Conservation (phyloP, 2,329 filamentous ascomycete genomes). For the Didymella segeticola region DNA sequence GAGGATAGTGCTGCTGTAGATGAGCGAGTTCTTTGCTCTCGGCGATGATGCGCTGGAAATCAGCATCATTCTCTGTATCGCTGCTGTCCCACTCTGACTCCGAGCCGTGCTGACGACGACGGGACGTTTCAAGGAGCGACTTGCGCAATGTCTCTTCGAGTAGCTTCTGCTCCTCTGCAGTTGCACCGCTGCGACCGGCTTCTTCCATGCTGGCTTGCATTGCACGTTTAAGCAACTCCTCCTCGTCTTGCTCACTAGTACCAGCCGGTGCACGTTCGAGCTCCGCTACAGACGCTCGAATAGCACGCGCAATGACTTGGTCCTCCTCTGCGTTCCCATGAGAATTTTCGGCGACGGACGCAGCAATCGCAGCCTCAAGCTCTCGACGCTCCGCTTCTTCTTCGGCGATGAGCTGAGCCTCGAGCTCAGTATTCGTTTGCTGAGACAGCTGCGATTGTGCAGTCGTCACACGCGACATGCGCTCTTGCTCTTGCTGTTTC, state of each 20-base stretch:
- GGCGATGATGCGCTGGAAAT: constrained; percentile 45
- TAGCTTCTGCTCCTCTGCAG: constrained; percentile 47
- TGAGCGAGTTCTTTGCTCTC: constrained; percentile 42
- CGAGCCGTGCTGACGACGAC: constrained; percentile 21
- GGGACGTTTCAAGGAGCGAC: constrained; percentile 53
- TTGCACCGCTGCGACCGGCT: constrained; percentile 43
- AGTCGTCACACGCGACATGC: constrained; percentile 30
- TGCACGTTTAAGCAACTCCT: constrained; percentile 57
- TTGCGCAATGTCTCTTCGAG: constrained; percentile 55
- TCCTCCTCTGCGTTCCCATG: constrained; percentile 74
- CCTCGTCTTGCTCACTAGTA: constrained; percentile 50
- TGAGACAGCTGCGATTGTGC: constrained; percentile 21
- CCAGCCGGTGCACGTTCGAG: constrained; percentile 50
- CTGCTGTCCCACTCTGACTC: constrained; percentile 39
- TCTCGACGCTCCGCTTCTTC: constrained; percentile 61
- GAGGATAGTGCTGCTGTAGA: constrained; percentile 30
- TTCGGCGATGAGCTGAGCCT: constrained; percentile 31
- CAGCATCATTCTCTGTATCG: constrained; percentile 46
- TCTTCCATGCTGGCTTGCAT: constrained; percentile 59
- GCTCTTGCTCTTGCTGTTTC: constrained; percentile 30
- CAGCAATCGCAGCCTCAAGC: constrained; percentile 74
- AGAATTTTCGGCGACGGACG: constrained; percentile 70
- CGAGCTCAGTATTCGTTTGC: constrained; percentile 20
- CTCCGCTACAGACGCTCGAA: constrained; percentile 73
- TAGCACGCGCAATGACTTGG: constrained; percentile 72